phyloP scores from a whole-genome alignment of 352 stramenopile species.

The Phytopythium delawarense region DNA sequence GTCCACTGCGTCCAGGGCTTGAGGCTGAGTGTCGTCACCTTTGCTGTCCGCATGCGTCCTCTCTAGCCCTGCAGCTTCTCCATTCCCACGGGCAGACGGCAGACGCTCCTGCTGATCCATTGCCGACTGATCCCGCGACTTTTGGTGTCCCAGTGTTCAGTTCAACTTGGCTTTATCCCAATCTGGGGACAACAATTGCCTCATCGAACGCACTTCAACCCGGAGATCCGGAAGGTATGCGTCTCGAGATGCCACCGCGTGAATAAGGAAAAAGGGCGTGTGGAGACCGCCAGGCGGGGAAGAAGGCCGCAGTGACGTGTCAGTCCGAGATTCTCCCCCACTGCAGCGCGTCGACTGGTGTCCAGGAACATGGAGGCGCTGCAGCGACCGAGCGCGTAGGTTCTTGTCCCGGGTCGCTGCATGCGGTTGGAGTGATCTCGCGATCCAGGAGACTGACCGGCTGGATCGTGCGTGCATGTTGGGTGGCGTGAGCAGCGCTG shows the following conservation, averaged over 20 bases:
- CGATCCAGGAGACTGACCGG: not conserved
- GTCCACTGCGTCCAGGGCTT: not conserved
- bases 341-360: not conserved
- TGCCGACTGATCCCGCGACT: not conserved
- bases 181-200: too few relatives aligned
- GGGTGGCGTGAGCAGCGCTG: not conserved
- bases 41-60: not conserved
- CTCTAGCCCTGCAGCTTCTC: not conserved
- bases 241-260: not conserved
- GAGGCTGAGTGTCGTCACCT: not conserved
- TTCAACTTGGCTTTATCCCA: not conserved
- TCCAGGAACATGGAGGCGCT: not conserved
- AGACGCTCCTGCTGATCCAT: not conserved
- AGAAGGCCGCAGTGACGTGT: not conserved
- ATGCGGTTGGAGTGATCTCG: not conserved
- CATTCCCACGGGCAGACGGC: not conserved
- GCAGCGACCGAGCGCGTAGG: conserved; percentile 1
- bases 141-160: not conserved
- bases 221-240: not conserved
- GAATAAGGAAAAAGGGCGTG: conserved; percentile 7
- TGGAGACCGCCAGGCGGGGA: not conserved
- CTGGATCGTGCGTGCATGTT: not conserved
- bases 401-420: not conserved
- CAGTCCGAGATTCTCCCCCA: too few relatives aligned
- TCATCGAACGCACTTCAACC: not conserved